Evolutionary conservation across 1,284 basidiomycete species (phyloP).

Genomic region (Porogramme epimiltina): DNA sequence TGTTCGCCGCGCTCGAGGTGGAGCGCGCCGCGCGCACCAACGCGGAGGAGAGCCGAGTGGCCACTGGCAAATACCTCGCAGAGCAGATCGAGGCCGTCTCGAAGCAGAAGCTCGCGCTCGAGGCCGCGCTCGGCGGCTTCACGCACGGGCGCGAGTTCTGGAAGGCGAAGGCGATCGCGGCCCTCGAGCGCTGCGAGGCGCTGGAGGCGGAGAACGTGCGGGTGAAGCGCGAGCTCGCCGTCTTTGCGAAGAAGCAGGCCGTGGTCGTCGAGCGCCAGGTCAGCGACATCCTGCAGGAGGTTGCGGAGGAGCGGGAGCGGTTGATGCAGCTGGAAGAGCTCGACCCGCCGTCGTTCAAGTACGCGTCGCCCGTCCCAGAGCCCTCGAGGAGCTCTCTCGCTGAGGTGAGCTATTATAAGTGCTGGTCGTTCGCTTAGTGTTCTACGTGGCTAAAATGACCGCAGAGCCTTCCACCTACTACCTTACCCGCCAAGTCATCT

Average conservation of each 20-base stretch:
- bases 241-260: slow-evolving; percentile 8
- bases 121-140: slow-evolving; percentile 9
- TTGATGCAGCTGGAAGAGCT: slow-evolving; percentile 12
- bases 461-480: too few species aligned
- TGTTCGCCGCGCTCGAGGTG: slow-evolving; percentile 14
- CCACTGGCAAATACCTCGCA: slow-evolving; percentile 17
- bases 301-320: slow-evolving; percentile 17
- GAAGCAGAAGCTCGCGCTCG: slow-evolving; percentile 3
- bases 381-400: too few species aligned
- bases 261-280: slow-evolving; percentile 10
- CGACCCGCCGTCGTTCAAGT: not conserved
- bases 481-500: too few species aligned
- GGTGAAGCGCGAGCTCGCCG: slow-evolving; percentile 16
- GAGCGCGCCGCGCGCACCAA: slow-evolving; percentile 15
- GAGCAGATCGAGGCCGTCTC: slow-evolving; percentile 15
- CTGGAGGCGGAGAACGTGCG: slow-evolving; percentile 18
- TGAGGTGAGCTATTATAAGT: too few species aligned
- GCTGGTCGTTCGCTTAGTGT: too few species aligned
- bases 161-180: slow-evolving; percentile 12
- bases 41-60: slow-evolving; percentile 11
- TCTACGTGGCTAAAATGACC: too few species aligned
- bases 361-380: not conserved
- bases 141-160: slow-evolving; percentile 12
- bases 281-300: slow-evolving; percentile 11
- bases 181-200: slow-evolving; percentile 13